Evolutionary conservation across 805 yeast species (phyloP).

Genomic region (Teunomyces tritomae): DNA sequence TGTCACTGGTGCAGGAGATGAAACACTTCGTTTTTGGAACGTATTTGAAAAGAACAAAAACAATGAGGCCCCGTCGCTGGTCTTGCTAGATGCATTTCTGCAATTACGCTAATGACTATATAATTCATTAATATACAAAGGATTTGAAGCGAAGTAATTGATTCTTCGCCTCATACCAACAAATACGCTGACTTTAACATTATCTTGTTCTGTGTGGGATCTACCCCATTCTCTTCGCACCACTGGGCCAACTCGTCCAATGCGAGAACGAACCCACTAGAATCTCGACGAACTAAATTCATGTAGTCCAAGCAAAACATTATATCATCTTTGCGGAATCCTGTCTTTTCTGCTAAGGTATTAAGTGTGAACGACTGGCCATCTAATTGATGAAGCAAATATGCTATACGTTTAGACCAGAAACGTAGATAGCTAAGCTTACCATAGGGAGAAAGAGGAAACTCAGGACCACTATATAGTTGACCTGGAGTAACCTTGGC

Average conservation of each 20-base stretch:
- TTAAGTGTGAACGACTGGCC: slow-evolving; percentile 38
- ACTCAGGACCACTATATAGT: slow-evolving; percentile 81
- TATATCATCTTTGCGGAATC: slow-evolving; percentile 63
- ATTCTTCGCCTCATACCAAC: slow-evolving; percentile 14
- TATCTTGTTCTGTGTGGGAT: slow-evolving; percentile 21
- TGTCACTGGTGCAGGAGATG: slow-evolving; percentile 98
- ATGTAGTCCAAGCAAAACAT: slow-evolving; percentile 57
- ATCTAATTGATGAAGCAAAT: slow-evolving; percentile 11
- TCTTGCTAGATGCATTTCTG: slow-evolving; percentile 69
- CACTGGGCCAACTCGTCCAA: slow-evolving; percentile 24
- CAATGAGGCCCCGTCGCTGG: slow-evolving; percentile 59
- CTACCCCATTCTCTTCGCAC: slow-evolving; percentile 26
- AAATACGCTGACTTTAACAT: slow-evolving; percentile 32
- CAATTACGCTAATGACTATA: slow-evolving; percentile 51
- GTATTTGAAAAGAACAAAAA: slow-evolving; percentile 76
- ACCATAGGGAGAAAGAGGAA: slow-evolving; percentile 85
- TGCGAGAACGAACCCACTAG: slow-evolving; percentile 14
- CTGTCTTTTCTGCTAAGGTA: slow-evolving; percentile 54
- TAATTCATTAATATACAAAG: slow-evolving; percentile 5
- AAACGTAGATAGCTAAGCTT: slow-evolving; percentile 64
- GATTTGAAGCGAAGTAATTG: too few species aligned
- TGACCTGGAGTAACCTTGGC: slow-evolving; percentile 57
- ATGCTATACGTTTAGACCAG: slow-evolving; percentile 58
- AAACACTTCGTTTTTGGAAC: slow-evolving; percentile 93
- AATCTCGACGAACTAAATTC: slow-evolving; percentile 22